Conservation (phyloP, 805 yeast genomes). For the Candida koratica region DNA sequence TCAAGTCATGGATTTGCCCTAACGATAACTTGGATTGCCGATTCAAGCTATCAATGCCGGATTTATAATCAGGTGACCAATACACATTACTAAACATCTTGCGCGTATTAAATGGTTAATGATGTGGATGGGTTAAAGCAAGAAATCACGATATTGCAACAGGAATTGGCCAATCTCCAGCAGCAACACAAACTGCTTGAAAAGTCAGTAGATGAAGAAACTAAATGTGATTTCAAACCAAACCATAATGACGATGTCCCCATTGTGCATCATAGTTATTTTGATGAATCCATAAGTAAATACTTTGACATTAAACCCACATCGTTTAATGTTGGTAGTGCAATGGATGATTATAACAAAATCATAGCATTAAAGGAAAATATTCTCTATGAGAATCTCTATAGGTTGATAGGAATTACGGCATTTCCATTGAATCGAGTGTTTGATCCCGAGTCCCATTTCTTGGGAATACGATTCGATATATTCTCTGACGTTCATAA, state of each 20-base stretch:
- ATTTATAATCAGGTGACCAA: conserved; percentile 41
- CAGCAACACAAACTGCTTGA: neutral
- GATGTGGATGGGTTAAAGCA: conserved; percentile 4
- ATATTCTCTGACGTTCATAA: conserved; percentile 21
- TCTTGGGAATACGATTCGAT: conserved; percentile 52
- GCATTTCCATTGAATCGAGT: conserved; percentile 46
- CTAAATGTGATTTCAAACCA: neutral
- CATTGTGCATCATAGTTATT: conserved; percentile 24
- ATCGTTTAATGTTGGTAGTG: conserved; percentile 2
- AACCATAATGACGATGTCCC: conserved; percentile 11
- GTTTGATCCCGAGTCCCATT: conserved; percentile 21
- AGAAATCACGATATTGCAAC: conserved; percentile 2
- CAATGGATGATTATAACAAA: conserved; percentile 9
- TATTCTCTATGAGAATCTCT: conserved; percentile 44
- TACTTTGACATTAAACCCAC: conserved; percentile 17
- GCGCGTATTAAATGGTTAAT: neutral
- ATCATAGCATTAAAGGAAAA: conserved; percentile 21
- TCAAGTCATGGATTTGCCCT: conserved; percentile 38
- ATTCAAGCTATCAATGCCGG: conserved; percentile 32
- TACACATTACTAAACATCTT: conserved; percentile 30
- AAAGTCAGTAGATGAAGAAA: conserved; percentile 1
- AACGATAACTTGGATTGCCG: conserved; percentile 31
- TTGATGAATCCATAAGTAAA: conserved; percentile 27
- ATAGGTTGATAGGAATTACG: conserved; percentile 47
- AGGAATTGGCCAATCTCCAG: conserved; percentile 2